Evolutionary conservation across 2,329 filamentous ascomycete genomes (phyloP).

Genomic region (Alternaria panax): DNA sequence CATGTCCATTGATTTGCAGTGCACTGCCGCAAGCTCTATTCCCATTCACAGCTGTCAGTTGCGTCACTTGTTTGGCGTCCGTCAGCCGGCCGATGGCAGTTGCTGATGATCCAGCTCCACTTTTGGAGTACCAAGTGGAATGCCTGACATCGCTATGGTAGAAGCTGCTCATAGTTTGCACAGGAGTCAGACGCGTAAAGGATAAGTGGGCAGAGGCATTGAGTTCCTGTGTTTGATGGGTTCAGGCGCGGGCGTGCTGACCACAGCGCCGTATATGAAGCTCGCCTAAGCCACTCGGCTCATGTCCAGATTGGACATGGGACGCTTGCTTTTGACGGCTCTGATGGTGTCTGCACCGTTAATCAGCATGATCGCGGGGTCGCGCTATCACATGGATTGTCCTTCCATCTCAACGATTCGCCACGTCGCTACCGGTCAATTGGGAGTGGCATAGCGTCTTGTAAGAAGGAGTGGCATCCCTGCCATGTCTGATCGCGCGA

Average conservation of each 20-base stretch:
- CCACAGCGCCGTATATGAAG: neutral
- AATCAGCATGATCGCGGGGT: neutral
- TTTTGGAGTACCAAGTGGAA: neutral
- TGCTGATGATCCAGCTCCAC: neutral
- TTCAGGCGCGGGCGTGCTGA: no score
- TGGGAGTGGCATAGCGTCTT: neutral
- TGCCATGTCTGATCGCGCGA: neutral
- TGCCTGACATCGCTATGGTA: neutral
- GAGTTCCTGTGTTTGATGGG: no score
- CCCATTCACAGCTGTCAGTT: neutral
- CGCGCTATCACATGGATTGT: no score
- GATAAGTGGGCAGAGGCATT: neutral
- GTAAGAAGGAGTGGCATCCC: neutral
- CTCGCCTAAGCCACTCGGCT: neutral
- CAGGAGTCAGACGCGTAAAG: neutral
- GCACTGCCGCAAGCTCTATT: neutral
- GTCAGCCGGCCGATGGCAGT: neutral
- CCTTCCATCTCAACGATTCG: neutral
- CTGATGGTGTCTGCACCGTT: neutral
- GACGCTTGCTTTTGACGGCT: neutral
- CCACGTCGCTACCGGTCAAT: neutral
- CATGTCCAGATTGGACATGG: neutral
- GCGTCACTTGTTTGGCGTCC: neutral
- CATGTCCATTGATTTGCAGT: neutral
- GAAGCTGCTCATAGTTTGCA: neutral